Evolutionary conservation across 768 basidiomycete species (phyloP).

Genomic region (Tulasnella sp.): DNA sequence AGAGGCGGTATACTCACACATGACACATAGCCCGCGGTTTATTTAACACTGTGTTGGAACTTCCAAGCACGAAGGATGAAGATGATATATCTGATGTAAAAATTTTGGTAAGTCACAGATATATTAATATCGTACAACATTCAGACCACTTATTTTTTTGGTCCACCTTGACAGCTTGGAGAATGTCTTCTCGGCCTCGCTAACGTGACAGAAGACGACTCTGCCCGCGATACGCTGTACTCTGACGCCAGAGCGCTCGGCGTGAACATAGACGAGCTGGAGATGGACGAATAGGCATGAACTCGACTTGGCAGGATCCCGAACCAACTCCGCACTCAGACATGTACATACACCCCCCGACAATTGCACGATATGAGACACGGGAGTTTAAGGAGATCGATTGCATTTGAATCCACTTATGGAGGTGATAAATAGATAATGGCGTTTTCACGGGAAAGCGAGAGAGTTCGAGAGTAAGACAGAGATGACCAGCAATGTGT

Average conservation of each 20-base stretch:
- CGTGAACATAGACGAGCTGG: background rate
- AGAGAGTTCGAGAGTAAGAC: background rate
- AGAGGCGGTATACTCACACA: too few species aligned
- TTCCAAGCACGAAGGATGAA: background rate
- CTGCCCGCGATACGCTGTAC: slow-evolving; percentile 41
- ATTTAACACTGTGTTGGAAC: background rate
- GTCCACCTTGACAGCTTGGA: slow-evolving; percentile 29
- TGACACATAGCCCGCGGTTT: background rate
- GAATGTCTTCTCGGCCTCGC: slow-evolving; percentile 50
- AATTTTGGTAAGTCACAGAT: background rate
- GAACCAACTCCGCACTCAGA: background rate
- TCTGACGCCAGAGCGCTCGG: slow-evolving; percentile 26
- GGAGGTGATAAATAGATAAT: background rate
- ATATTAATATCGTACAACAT: background rate
- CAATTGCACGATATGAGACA: background rate
- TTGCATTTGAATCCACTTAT: background rate
- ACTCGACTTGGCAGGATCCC: background rate
- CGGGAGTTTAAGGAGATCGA: background rate
- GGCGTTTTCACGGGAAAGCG: background rate
- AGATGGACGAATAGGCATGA: background rate
- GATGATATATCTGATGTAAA: background rate
- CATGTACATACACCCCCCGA: background rate
- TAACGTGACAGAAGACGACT: slow-evolving; percentile 41
- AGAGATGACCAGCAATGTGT: background rate
- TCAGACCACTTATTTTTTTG: background rate